A percentile compares a stretch with the other conserved stretches of the same genome.
Conservation (phyloP, 148 eudicot genomes). For the Amaranthus cruentus region DNA sequence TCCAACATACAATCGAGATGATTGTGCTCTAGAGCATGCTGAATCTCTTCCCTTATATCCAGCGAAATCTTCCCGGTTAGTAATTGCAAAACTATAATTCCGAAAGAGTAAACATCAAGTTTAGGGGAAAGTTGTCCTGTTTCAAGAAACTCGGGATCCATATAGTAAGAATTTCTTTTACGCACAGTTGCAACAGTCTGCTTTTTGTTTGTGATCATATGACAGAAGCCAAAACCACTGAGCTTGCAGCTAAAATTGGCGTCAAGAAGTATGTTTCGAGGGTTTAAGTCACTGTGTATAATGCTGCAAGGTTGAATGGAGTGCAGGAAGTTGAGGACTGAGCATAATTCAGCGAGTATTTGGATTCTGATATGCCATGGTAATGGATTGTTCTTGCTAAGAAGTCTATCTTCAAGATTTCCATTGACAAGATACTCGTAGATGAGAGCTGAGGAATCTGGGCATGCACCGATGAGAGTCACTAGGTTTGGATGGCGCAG, state of each 20-base stretch:
- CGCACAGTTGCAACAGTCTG: constrained; percentile 44
- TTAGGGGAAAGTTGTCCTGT: constrained; percentile 62
- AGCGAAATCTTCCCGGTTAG: constrained; percentile 64
- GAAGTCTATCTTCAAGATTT: constrained; percentile 86
- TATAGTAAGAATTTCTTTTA: constrained; percentile 59
- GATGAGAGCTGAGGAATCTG: constrained; percentile 55
- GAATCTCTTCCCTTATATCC: constrained; percentile 55
- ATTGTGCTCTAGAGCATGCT: constrained; percentile 51
- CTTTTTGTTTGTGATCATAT: constrained; percentile 29
- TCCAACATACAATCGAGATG: constrained; percentile 51
- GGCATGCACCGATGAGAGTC: constrained; percentile 77
- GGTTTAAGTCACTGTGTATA: constrained; percentile 67
- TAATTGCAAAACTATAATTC: constrained; percentile 55
- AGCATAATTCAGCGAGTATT: constrained; percentile 74
- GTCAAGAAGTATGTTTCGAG: constrained; percentile 61
- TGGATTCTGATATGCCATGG: constrained; percentile 78
- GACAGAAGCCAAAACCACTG: constrained; percentile 68
- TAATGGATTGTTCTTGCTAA: constrained; percentile 64
- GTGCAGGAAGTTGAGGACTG: constrained; percentile 74
- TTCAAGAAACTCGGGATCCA: constrained; percentile 58
- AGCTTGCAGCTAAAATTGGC: constrained; percentile 56
- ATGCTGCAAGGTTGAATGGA: constrained; percentile 48
- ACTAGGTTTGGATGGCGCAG: constrained; percentile 77
- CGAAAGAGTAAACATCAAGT: constrained; percentile 81
- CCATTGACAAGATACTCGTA: constrained; percentile 82